phyloP scores from a whole-genome alignment of 768 basidiomycete species.

The Mycena galopus region DNA sequence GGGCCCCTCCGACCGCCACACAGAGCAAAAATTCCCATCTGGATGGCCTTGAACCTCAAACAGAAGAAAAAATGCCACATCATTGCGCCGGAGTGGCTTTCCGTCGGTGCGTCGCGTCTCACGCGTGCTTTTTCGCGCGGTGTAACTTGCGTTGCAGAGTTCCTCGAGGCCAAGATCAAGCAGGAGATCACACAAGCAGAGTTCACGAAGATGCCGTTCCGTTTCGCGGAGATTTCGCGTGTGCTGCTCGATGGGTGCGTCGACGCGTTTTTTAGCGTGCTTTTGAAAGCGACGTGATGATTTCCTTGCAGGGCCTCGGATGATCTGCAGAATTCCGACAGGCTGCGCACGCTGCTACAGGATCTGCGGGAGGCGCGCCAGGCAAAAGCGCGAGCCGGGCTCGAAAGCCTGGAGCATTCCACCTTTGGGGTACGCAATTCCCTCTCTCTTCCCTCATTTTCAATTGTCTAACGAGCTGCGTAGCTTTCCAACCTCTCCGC shows the following conservation, averaged over 20 bases:
- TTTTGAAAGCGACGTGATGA: not conserved
- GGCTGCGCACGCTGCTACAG: slow-evolving; percentile 87
- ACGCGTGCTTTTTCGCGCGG: not conserved
- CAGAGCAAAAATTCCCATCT: slow-evolving; percentile 89
- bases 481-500: slow-evolving; percentile 89
- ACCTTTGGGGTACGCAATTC: slow-evolving; percentile 72
- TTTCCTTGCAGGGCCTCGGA: slow-evolving; percentile 79
- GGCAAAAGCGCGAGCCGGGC: slow-evolving; percentile 91
- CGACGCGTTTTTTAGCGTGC: not conserved
- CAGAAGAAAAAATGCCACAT: slow-evolving; percentile 95
- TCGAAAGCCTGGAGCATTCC: slow-evolving; percentile 83
- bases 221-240: slow-evolving; percentile 92
- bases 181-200: slow-evolving; percentile 80
- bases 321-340: slow-evolving; percentile 88
- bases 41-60: slow-evolving; percentile 96
- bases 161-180: slow-evolving; percentile 78
- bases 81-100: slow-evolving; percentile 90
- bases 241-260: slow-evolving; percentile 93
- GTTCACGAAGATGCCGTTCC: slow-evolving; percentile 88
- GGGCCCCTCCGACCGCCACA: slow-evolving; percentile 93
- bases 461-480: not conserved
- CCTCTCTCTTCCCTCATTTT: not conserved
- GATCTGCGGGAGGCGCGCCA: slow-evolving; percentile 97
- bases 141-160: slow-evolving; percentile 66
- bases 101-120: slow-evolving; percentile 70